Percentiles rank a stretch among this genome's conserved stretches.
phyloP scores from a whole-genome alignment of 306 rosid genomes.

The Malus asiatica region DNA sequence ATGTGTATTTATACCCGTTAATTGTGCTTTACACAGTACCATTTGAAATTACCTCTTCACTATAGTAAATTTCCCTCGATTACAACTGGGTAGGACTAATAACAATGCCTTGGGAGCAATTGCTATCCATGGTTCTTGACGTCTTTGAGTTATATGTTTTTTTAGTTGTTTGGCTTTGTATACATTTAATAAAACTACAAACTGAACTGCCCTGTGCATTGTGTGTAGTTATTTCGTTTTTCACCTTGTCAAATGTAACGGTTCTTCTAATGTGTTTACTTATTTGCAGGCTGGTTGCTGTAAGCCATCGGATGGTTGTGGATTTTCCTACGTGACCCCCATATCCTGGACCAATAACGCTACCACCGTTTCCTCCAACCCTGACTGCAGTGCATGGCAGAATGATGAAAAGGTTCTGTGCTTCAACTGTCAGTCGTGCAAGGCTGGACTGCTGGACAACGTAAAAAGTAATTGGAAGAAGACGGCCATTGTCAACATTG shows the following conservation, averaged over 20 bases:
- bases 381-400: constrained; percentile 55
- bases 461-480: constrained; percentile 60
- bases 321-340: constrained; percentile 32
- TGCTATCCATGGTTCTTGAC: not conserved
- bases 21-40: not conserved
- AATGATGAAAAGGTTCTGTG: constrained; percentile 38
- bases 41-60: not conserved
- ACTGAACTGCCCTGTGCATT: not conserved
- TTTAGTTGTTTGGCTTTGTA: not conserved
- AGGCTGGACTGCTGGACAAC: constrained; percentile 72
- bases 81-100: not conserved
- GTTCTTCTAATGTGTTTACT: not conserved
- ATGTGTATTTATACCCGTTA: not conserved
- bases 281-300: constrained; percentile 78
- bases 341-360: constrained; percentile 27
- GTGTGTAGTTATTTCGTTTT: too few relatives aligned
- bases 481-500: constrained; percentile 49
- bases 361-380: not conserved
- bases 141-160: not conserved
- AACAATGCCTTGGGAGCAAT: not conserved
- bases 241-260: too few relatives aligned
- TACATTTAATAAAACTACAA: not conserved
- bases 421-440: constrained; percentile 74
- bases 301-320: constrained; percentile 56
- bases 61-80: not conserved